Evolutionary conservation across 306 rosid species (phyloP), one percentile per base, ranked within the genome.

Genomic region (Begonia masoniana): DNA sequence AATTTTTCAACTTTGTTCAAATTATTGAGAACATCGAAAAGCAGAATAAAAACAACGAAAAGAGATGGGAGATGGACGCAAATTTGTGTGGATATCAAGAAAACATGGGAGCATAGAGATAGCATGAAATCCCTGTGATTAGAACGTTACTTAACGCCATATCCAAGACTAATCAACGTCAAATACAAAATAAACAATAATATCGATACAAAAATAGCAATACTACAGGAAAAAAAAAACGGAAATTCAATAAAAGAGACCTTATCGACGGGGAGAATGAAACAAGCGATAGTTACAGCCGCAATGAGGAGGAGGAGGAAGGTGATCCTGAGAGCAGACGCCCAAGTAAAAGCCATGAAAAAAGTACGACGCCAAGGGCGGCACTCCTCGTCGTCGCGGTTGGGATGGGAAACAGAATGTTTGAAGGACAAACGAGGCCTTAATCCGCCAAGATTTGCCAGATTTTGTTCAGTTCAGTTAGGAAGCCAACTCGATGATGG

Each of bases 341-440:
- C 41, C 53, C 72, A 59, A 13, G 77, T 41, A 54, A 78, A 55
- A 10, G 66, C 76, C 75, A 75, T 62, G 47, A 58, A 60, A 42
- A 74, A 50, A 36, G 76, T 51, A n/a, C 70, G 69, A 51, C 65
- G 64, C 77, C 80, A 71, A 52, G 63, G 63, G 16, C 67, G 52
- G 26, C 65, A 66, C 13, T 60, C 65, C 31, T 63, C 66, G 59
- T 56, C 69, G 61, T 43, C 47, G 47, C 1, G 2, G n/a, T n/a
- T n/a, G n/a, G 11, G 5, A 43, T 59, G 74, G 13, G 71, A 52
- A 13, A 71, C 58, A 54, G 79, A 68, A 71, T 69, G 87, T 82
- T 87, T 87, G 68, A 64, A 70, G 45, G 79, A 72, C 78, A 83
- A 76, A 55, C 96, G 87, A 78, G 96, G 86, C 76, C 96, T 83